A percentile compares a stretch with the other conserved stretches of the same genome.
Evolutionary conservation across 176 grass and related monocot species (phyloP).

Genomic region (Dactylis glomerata): DNA sequence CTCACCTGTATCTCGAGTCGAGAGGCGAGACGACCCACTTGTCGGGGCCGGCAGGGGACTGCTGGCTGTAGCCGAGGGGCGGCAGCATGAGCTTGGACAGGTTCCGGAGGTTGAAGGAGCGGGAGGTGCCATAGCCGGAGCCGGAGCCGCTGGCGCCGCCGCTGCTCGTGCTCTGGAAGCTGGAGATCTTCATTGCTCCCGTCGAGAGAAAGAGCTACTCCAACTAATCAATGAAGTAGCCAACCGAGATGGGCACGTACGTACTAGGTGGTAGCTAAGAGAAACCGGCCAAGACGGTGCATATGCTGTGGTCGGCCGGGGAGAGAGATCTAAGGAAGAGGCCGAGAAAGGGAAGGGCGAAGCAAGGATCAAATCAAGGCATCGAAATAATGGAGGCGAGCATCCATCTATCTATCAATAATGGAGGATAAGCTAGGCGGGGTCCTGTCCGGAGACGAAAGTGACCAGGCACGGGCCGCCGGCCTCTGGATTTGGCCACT

Average conservation of each 20-base stretch:
- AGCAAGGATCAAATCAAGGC: slow-evolving; percentile 5
- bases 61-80: slow-evolving; percentile 60
- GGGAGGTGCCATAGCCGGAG: slow-evolving; percentile 27
- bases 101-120: slow-evolving; percentile 64
- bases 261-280: background rate
- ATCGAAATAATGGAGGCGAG: slow-evolving; percentile 40
- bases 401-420: slow-evolving; percentile 29
- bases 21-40: slow-evolving; percentile 67
- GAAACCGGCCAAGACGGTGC: background rate
- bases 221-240: background rate
- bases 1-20: slow-evolving; percentile 80
- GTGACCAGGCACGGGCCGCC: slow-evolving; percentile 13
- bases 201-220: background rate
- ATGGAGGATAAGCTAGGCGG: background rate
- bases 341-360: slow-evolving; percentile 7
- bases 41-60: slow-evolving; percentile 20
- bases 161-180: slow-evolving; percentile 15
- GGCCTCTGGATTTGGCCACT: background rate
- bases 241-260: background rate
- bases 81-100: slow-evolving; percentile 85
- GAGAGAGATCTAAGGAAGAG: background rate
- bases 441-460: slow-evolving; percentile 12
- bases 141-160: background rate
- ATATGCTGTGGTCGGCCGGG: background rate
- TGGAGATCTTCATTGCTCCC: slow-evolving; percentile 36